Evolutionary conservation across 164 flowering plant species (phyloP), one percentile per base, ranked within the genome.

Genomic region (Tetrastigma voinierianum): DNA sequence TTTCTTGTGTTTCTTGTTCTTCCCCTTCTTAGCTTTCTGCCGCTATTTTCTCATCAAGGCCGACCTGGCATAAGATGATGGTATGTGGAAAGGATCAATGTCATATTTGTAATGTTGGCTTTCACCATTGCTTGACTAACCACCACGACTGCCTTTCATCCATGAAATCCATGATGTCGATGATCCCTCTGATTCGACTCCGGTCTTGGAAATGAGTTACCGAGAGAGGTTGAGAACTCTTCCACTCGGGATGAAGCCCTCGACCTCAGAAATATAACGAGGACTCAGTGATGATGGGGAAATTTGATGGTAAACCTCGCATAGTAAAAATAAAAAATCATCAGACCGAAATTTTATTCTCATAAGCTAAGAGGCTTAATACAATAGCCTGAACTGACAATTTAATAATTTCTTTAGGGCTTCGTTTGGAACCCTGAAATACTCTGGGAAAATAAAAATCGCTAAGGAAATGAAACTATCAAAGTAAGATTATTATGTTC

Each of bases 211-310:
- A 93, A 76, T 89, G 93, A 24, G 89, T 85, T 24, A 98, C n/a
- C 90, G 25, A 80, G 97, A 67, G 99, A 97, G 54, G 99, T 96
- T 13, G 95, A 82, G 65, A 96, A 96, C 76, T 96, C 97, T 70
- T 96, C 99, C 10, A 67, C 11, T 58, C n/a, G n/a, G 90, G 92
- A 67, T 96, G 94, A 67, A 90, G 91, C 79, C 89, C 99, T 73
- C 93, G 93, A 95, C 72, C 93, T 95, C 32, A 98, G 90, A 63
- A 95, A 95, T 13, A 98, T 92, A 6, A 95, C 83, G 10, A 95
- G 82, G 8, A 95, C 99, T 52, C 99, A n/a, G 77, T 51, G 93
- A 88, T 2, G 99, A 90, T 10, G 99, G 99, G 67, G 93, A 95
- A 55, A 95, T 88, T 6, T 98, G 99, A 55, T 92, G 89, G 18